Conservation (phyloP, 371 early-diverging fungal genomes). For the Lichtheimia hyalospora region DNA sequence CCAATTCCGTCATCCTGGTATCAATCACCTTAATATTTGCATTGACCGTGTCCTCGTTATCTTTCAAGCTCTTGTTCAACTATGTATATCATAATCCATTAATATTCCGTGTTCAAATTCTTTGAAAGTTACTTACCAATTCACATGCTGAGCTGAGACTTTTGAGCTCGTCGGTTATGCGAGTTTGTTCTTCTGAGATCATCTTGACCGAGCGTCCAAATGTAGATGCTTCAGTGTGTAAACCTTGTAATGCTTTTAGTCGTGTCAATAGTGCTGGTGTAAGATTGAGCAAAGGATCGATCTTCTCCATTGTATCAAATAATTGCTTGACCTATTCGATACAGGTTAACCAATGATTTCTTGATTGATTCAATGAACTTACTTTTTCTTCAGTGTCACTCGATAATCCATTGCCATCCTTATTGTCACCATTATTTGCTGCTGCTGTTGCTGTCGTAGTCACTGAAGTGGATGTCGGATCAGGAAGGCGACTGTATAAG, state of each 20-base stretch:
- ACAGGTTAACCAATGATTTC: background rate
- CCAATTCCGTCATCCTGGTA: conserved; percentile 61
- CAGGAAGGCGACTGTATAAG: conserved; percentile 19
- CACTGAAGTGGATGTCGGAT: background rate
- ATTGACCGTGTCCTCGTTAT: conserved; percentile 64
- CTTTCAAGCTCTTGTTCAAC: conserved; percentile 64
- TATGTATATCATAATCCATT: conserved; percentile 13
- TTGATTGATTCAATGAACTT: background rate
- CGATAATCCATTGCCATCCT: conserved; percentile 14
- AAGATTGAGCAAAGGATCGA: conserved; percentile 79
- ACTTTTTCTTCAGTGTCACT: conserved; percentile 31
- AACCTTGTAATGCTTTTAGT: conserved; percentile 72
- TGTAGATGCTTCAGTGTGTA: conserved; percentile 84
- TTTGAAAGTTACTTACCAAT: conserved; percentile 24
- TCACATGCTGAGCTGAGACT: conserved; percentile 62
- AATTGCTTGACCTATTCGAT: conserved; percentile 62
- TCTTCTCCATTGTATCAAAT: conserved; percentile 68
- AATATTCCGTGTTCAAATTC: background rate
- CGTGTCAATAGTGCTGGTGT: conserved; percentile 82
- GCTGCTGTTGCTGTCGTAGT: conserved; percentile 8
- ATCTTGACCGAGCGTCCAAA: conserved; percentile 75
- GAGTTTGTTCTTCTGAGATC: conserved; percentile 72
- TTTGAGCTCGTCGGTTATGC: conserved; percentile 69
- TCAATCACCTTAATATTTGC: conserved; percentile 73
- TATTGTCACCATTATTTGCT: conserved; percentile 18